Percentiles rank a stretch among this genome's conserved stretches.
phyloP scores from a whole-genome alignment of 2,329 filamentous ascomycete species.

The Microsporum audouinii region DNA sequence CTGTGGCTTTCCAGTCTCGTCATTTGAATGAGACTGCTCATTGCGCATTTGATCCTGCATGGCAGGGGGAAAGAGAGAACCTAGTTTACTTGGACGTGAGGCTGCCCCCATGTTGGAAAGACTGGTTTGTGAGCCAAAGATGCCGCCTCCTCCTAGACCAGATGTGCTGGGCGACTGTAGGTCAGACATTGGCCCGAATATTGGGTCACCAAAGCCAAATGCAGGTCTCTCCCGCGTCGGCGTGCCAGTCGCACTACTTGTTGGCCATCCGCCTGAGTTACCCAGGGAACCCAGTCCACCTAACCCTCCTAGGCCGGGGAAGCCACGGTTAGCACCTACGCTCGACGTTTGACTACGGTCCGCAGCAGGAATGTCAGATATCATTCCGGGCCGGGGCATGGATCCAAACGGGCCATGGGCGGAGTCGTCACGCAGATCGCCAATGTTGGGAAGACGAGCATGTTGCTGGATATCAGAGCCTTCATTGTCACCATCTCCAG shows the following conservation, averaged over 20 bases:
- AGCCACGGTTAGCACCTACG: slow-evolving; percentile 57
- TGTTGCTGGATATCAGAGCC: slow-evolving; percentile 40
- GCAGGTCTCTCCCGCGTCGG: slow-evolving; percentile 49
- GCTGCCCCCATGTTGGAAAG: slow-evolving; percentile 53
- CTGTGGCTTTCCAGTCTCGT: slow-evolving; percentile 48
- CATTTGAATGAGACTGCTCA: slow-evolving; percentile 50
- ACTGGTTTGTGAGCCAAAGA: slow-evolving; percentile 53
- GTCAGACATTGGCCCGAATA: slow-evolving; percentile 67
- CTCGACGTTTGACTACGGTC: slow-evolving; percentile 92
- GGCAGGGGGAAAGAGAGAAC: slow-evolving; percentile 72
- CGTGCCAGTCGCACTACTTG: slow-evolving; percentile 62
- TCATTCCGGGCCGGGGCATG: slow-evolving; percentile 43
- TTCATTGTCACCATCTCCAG: slow-evolving; percentile 48
- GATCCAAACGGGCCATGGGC: slow-evolving; percentile 43
- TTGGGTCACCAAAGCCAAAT: slow-evolving; percentile 46
- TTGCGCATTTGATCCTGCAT: slow-evolving; percentile 86
- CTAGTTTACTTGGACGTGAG: slow-evolving; percentile 68
- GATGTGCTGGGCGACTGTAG: slow-evolving; percentile 45
- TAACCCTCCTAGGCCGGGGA: slow-evolving; percentile 45
- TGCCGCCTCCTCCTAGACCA: slow-evolving; percentile 32
- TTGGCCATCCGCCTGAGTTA: slow-evolving; percentile 37
- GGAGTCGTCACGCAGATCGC: slow-evolving; percentile 42
- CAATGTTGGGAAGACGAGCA: slow-evolving; percentile 42
- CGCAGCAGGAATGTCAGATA: slow-evolving; percentile 51
- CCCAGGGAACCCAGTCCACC: slow-evolving; percentile 45